Percentiles rank a stretch among this genome's conserved stretches.
Conservation (phyloP, 306 rosid genomes). For the Lagenaria siceraria region DNA sequence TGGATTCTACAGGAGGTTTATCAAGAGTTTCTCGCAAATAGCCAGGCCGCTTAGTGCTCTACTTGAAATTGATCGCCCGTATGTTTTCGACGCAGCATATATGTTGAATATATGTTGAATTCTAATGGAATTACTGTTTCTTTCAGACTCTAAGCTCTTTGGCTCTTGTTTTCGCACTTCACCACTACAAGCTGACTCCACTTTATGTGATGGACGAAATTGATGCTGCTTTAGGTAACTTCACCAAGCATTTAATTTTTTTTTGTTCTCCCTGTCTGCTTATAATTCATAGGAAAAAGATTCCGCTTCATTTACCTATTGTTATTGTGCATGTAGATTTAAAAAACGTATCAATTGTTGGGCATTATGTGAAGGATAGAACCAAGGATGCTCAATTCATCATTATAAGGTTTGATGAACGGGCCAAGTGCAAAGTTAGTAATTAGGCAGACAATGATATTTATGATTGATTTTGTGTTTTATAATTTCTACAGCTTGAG, state of each 20-base stretch:
- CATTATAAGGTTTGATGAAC: slow-evolving; percentile 60
- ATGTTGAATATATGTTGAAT: too few species aligned
- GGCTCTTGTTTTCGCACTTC: slow-evolving; percentile 97
- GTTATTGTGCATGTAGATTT: slow-evolving; percentile 42
- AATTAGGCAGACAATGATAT: neutral
- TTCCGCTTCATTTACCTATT: neutral
- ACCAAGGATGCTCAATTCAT: slow-evolving; percentile 87
- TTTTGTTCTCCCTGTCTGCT: neutral
- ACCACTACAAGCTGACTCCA: slow-evolving; percentile 96
- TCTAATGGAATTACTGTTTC: slow-evolving; percentile 5
- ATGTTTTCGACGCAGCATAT: too few species aligned
- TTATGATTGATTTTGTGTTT: neutral
- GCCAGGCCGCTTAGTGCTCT: too few species aligned
- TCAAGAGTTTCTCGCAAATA: too few species aligned
- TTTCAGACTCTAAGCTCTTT: slow-evolving; percentile 90
- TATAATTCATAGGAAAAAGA: neutral
- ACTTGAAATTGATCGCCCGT: too few species aligned
- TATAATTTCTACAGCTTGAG: slow-evolving; percentile 45
- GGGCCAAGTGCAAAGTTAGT: neutral
- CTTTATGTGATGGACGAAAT: slow-evolving; percentile 98
- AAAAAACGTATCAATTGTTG: slow-evolving; percentile 88
- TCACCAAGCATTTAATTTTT: neutral
- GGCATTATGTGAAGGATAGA: slow-evolving; percentile 89
- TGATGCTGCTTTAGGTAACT: slow-evolving; percentile 83
- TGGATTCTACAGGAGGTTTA: too few species aligned